Evolutionary conservation across 768 basidiomycete genomes (phyloP).

Genomic region (Lactifluus volemus): DNA sequence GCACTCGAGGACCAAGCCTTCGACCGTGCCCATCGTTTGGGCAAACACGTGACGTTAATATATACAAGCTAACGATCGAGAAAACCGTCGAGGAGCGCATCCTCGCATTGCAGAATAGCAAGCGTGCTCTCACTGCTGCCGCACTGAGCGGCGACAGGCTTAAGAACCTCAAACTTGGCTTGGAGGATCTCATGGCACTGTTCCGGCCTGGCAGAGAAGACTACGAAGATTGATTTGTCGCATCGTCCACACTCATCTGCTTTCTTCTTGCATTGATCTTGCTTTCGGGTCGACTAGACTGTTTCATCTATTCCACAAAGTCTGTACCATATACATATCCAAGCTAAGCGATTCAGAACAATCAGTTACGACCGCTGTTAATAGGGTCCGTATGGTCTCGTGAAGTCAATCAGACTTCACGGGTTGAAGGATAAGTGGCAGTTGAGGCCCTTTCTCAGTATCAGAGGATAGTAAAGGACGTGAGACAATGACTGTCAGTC

Average conservation of each 20-base stretch:
- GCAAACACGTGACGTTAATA: constrained; percentile 78
- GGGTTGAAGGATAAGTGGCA: constrained; percentile 17
- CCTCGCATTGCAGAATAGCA: constrained; percentile 85
- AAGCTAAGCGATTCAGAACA: not conserved
- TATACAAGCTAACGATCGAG: constrained; percentile 83
- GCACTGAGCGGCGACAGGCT: constrained; percentile 84
- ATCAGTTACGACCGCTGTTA: too few species aligned
- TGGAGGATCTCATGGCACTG: constrained; percentile 79
- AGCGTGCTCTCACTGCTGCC: constrained; percentile 74
- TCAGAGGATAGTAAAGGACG: constrained; percentile 15
- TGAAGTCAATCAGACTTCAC: constrained; percentile 1
- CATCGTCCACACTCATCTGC: not conserved
- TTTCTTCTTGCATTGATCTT: not conserved
- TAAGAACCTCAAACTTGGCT: constrained; percentile 72
- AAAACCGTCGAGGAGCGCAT: constrained; percentile 86
- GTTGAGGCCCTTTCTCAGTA: not conserved
- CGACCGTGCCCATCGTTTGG: constrained; percentile 83
- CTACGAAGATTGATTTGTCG: constrained; percentile 25
- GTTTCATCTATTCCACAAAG: not conserved
- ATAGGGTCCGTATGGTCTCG: not conserved
- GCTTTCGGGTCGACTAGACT: not conserved
- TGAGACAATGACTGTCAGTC: constrained; percentile 9
- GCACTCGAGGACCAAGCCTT: constrained; percentile 92
- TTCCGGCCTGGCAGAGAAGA: constrained; percentile 53
- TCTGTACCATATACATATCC: not conserved